Conservation (phyloP, 768 basidiomycete species). For the Leucocoprinus leucothites region DNA sequence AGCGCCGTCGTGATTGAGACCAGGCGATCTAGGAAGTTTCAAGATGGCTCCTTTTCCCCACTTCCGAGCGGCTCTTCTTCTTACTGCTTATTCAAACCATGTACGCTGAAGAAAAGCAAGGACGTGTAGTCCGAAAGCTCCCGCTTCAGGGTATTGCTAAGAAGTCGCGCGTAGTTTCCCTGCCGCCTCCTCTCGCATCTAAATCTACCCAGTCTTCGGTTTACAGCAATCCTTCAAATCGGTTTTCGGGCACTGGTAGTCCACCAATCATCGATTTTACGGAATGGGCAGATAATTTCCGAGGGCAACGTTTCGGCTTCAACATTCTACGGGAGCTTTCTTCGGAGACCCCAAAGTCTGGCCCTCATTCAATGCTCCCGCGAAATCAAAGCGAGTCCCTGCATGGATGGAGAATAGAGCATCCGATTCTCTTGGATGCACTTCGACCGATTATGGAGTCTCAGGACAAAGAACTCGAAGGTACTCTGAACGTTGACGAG, state of each 20-base stretch:
- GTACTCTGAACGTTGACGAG: neutral
- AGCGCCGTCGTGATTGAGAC: neutral
- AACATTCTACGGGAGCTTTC: constrained; percentile 12
- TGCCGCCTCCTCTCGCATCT: neutral
- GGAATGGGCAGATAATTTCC: constrained; percentile 22
- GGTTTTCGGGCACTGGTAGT: constrained; percentile 10
- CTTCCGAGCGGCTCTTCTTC: neutral
- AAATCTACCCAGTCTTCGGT: neutral
- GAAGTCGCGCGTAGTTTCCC: neutral
- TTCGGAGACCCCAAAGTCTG: constrained; percentile 1
- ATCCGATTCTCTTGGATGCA: neutral
- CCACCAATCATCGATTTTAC: constrained; percentile 26
- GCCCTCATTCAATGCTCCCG: neutral
- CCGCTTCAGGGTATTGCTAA: neutral
- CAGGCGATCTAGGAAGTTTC: neutral
- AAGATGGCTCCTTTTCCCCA: neutral
- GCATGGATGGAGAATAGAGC: neutral
- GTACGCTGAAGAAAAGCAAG: neutral
- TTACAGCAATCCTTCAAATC: neutral
- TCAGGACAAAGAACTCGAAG: neutral
- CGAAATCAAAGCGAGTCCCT: neutral
- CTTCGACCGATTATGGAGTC: neutral
- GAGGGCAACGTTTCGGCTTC: constrained; percentile 18
- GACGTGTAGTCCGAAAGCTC: neutral
- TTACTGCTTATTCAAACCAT: neutral